Percentiles rank a stretch among this genome's conserved stretches.
These are phyloP conservation scores for Cercospora sp. DNA, from an alignment of 2,329 filamentous ascomycete genomes.

Conservation along the genomic window DNA sequence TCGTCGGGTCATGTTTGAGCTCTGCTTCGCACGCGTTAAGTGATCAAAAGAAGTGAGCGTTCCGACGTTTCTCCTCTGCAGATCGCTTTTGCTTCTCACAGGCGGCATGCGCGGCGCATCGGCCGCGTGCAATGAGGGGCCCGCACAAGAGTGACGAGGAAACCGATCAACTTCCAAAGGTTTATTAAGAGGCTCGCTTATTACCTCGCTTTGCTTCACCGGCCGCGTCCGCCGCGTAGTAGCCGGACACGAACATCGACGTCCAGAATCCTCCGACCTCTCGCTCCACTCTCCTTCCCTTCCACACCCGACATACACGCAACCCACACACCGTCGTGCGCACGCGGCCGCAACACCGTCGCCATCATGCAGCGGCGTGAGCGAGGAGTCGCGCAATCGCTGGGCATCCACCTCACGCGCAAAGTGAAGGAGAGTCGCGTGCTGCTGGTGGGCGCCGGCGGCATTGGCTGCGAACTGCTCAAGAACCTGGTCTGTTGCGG, in stretches of 20 bases:
- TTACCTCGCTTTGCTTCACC: neutral
- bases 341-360: conserved; percentile 1
- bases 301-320: neutral
- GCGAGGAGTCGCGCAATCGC: conserved; percentile 59
- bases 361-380: conserved; percentile 49
- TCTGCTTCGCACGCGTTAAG: neutral
- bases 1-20: neutral
- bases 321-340: neutral
- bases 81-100: neutral
- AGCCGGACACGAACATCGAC: neutral
- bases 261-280: neutral
- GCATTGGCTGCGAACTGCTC: conserved; percentile 94
- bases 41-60: neutral
- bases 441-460: conserved; percentile 92
- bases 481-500: conserved; percentile 93
- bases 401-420: conserved; percentile 62
- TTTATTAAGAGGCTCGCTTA: neutral
- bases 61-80: neutral
- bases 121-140: neutral
- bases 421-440: conserved; percentile 47
- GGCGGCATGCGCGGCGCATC: neutral
- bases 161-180: neutral
- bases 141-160: neutral
- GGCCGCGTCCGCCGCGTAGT: neutral
- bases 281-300: neutral